phyloP scores from a whole-genome alignment of 345 rosid genomes.

The Eutrema heterophyllum region DNA sequence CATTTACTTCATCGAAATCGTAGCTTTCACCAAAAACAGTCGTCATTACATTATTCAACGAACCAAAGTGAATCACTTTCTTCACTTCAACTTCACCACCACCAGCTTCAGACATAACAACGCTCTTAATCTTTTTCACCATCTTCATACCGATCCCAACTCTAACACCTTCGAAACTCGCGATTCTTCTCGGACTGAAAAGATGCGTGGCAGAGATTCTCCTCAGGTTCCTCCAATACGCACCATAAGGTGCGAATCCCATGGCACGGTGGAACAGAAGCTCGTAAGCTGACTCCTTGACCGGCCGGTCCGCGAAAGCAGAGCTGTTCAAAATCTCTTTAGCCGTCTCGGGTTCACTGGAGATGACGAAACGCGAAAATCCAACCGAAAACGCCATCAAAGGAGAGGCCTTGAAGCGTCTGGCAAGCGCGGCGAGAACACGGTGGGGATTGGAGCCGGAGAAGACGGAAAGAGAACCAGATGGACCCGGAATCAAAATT shows the following conservation, averaged over 20 bases:
- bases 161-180: conserved; percentile 45
- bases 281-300: conserved; percentile 85
- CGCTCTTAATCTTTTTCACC: conserved; percentile 35
- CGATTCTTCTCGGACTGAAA: conserved; percentile 66
- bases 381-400: conserved; percentile 88
- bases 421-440: conserved; percentile 42
- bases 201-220: conserved; percentile 72
- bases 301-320: conserved; percentile 77
- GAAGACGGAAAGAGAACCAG: conserved; percentile 43
- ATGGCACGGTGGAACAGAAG: conserved; percentile 78
- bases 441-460: conserved; percentile 51
- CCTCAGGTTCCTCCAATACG: conserved; percentile 85
- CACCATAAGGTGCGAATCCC: conserved; percentile 83
- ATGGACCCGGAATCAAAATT: conserved; percentile 54
- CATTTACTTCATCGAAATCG: conserved; percentile 31
- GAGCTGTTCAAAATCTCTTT: conserved; percentile 71
- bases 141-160: conserved; percentile 43
- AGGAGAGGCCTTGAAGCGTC: conserved; percentile 32
- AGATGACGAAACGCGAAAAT: conserved; percentile 59
- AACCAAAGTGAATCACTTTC: conserved; percentile 59
- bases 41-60: conserved; percentile 70
- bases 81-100: conserved; percentile 44
- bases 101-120: conserved; percentile 12
- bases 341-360: conserved; percentile 67
- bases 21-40: conserved; percentile 69